Conservation (phyloP, 2,329 filamentous ascomycete genomes). For the Colletotrichum australisinense region DNA sequence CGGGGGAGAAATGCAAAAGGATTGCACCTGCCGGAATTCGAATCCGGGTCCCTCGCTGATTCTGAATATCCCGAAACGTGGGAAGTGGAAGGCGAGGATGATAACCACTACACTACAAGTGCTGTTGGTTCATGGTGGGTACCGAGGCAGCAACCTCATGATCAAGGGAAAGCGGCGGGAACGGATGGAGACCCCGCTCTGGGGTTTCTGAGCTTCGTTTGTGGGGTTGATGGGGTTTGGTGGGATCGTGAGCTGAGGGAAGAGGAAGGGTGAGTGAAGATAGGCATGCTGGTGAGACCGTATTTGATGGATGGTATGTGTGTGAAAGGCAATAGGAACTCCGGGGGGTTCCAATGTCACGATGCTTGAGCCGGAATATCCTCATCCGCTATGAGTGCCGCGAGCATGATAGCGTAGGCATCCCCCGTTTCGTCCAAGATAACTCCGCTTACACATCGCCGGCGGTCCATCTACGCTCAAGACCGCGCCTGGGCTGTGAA, state of each 20-base stretch:
- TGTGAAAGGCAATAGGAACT: too few species aligned
- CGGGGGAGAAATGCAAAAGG: neutral
- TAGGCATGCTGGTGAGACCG: too few species aligned
- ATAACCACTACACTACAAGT: neutral
- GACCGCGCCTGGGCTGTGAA: too few species aligned
- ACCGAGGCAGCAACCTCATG: neutral
- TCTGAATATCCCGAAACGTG: neutral
- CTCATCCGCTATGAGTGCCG: neutral
- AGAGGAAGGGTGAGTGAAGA: neutral
- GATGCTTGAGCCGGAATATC: neutral
- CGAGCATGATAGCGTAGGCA: neutral
- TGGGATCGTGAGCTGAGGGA: neutral
- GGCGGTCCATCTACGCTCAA: neutral
- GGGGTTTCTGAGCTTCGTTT: neutral
- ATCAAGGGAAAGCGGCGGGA: neutral
- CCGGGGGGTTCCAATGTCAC: neutral
- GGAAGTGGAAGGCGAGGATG: neutral
- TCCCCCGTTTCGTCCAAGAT: neutral
- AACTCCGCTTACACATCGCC: neutral
- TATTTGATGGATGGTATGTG: too few species aligned
- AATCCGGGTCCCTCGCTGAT: neutral
- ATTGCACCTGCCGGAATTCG: neutral
- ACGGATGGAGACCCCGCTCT: neutral
- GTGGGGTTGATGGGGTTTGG: neutral
- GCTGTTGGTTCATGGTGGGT: neutral